Conservation (phyloP, 2,329 filamentous ascomycete genomes). For the Plectosphaerella sp. region DNA sequence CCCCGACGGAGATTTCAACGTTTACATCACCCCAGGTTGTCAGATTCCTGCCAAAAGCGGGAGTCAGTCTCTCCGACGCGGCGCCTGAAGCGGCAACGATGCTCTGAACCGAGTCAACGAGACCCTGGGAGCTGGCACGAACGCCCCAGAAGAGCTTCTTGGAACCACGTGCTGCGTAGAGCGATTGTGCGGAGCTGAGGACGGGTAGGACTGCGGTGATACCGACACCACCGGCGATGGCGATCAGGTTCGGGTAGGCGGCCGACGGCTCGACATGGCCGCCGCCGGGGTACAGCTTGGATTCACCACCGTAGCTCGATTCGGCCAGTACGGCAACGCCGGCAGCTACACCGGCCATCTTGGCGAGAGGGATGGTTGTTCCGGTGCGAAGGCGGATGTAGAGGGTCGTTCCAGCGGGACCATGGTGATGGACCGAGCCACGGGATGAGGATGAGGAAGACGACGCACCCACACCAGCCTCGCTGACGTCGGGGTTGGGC, state of each 20-base stretch:
- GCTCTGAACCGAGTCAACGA: conserved; percentile 19
- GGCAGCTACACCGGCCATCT: conserved; percentile 7
- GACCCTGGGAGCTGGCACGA: conserved; percentile 8
- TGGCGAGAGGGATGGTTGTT: conserved; percentile 15
- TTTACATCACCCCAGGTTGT: conserved; percentile 19
- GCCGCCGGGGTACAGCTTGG: conserved; percentile 4
- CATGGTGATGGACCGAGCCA: not conserved
- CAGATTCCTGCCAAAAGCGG: not conserved
- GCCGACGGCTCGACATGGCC: not conserved
- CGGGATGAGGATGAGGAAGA: not conserved
- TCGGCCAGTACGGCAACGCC: conserved; percentile 21
- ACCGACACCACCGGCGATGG: conserved; percentile 25
- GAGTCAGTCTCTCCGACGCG: not conserved
- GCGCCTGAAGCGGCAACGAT: conserved; percentile 10
- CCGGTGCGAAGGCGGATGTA: conserved; percentile 19
- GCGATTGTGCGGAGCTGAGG: conserved; percentile 14
- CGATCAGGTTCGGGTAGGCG: conserved; percentile 15
- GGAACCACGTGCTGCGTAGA: conserved; percentile 14
- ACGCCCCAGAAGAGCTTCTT: conserved; percentile 25
- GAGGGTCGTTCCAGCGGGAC: conserved; percentile 17
- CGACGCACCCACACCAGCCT: not conserved
- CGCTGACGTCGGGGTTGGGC: not conserved
- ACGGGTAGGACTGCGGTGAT: conserved; percentile 21
- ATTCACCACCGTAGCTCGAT: conserved; percentile 20
- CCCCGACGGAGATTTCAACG: conserved; percentile 21